Conservation (phyloP, 2,329 filamentous ascomycete genomes). For the Botrytis hyacinthi region DNA sequence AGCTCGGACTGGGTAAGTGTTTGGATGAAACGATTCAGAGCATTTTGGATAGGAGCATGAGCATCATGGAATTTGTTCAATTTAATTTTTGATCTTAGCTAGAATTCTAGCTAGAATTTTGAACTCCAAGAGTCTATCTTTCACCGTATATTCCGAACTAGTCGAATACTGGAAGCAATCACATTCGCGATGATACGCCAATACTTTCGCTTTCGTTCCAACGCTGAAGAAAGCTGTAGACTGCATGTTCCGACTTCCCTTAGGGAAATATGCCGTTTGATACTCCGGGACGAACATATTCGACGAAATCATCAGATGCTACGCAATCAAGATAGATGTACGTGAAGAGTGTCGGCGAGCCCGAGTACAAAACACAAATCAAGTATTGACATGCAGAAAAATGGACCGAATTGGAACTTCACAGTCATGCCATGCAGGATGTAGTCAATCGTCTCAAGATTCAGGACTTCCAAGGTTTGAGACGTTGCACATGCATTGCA, state of each 20-base stretch:
- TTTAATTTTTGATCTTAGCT: background rate
- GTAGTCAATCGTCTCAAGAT: background rate
- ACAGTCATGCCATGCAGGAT: background rate
- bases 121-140: background rate
- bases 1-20: background rate
- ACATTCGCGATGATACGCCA: background rate
- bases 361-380: slow-evolving; percentile 3
- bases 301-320: background rate
- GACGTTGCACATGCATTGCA: slow-evolving; percentile 15
- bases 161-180: background rate
- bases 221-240: background rate
- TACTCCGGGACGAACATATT: background rate
- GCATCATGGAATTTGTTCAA: background rate
- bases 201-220: background rate
- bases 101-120: background rate
- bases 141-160: background rate
- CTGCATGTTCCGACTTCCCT: background rate
- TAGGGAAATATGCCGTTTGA: background rate
- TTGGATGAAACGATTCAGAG: background rate
- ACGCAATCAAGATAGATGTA: slow-evolving; percentile 1
- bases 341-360: background rate
- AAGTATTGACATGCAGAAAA: background rate
- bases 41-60: background rate
- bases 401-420: no score
- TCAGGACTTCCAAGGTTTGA: slow-evolving; percentile 6